Evolutionary conservation across 1,284 basidiomycete genomes (phyloP).

Genomic region (Boletus sp.): DNA sequence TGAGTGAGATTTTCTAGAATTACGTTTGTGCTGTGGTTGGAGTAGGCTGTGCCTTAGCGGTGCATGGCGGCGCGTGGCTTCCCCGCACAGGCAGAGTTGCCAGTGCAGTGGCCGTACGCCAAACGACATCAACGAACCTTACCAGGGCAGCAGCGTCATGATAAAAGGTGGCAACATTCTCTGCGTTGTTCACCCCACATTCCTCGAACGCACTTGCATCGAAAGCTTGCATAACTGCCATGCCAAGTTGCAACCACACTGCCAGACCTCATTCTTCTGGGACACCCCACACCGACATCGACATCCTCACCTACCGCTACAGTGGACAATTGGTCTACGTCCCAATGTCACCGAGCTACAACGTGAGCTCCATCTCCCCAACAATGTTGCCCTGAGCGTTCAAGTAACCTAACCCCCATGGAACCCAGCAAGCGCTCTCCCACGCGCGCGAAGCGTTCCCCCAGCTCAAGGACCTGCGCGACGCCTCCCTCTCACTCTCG

Average conservation of each 20-base stretch:
- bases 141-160: too few relatives aligned
- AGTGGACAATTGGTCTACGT: conserved; percentile 50
- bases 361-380: conserved; percentile 34
- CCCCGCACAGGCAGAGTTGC: too few relatives aligned
- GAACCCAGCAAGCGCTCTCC: conserved; percentile 48
- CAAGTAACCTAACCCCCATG: background rate
- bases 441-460: conserved; percentile 46
- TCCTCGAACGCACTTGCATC: background rate
- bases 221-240: background rate
- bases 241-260: conserved; percentile 3
- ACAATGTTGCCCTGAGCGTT: background rate
- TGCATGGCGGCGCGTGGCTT: too few relatives aligned
- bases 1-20: too few relatives aligned
- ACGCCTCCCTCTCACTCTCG: conserved; percentile 46
- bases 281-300: conserved; percentile 24
- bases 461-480: conserved; percentile 38
- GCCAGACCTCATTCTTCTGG: background rate
- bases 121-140: too few relatives aligned
- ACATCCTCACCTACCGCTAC: conserved; percentile 52
- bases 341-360: conserved; percentile 42
- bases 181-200: background rate
- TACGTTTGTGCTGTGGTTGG: background rate
- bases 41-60: too few relatives aligned
- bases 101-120: too few relatives aligned
- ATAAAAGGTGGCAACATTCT: too few relatives aligned